Base-by-base conservation (phyloP, 305 asterid species). In the Fraxinus platypoda region DNA sequence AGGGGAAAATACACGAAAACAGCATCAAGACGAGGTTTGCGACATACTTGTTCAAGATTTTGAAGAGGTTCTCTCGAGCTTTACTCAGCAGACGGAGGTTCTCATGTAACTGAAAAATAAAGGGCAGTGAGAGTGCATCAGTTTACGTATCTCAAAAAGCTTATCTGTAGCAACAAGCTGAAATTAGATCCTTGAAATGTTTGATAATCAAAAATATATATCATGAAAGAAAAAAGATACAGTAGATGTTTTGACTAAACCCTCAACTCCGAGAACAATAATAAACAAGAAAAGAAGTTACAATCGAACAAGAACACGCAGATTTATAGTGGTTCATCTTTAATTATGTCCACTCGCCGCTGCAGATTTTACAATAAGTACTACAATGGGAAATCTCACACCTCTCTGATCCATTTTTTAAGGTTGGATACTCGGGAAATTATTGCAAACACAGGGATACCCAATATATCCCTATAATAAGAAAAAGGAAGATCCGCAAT, bases 61-160 rank as follows among this genome's bases (percentile, higher is more conserved):
- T 87, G 85, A 85, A 88, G 92, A 96, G 87, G 90, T 96, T 96
- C 13, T 92, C 95, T 59, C 97, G 91, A 84, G 94, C 96, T 88
- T 90, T 92, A 83, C 91, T 83, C 49, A 96, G 88, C 78, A 96
- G 97, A 66, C 83, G 88, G 43, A 93, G 84, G 86, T 96, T 96
- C 81, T 94, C 96, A n/a, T 87, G 92, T 81, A 91, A 78, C 99
- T 95, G 94, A 78, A 85, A 82, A 82, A 81, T 68, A 68, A 46
- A 46, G 57, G 23, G 62, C 78, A 80, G 81, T 19, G 68, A 15
- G 66, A 64, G 62, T 33, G 17, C 66, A 35, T 85, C 52, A 81
- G 81, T 68, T 73, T 66, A 70, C 41, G 3, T 54, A 43, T 73
- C 12, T 66, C 34, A 75, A 52, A 80, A 41, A 25, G 21, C 74